Evolutionary conservation across 2,329 filamentous ascomycete genomes (phyloP), one percentile per base, ranked within the genome.

Genomic region (Lasiodiplodia sp.): DNA sequence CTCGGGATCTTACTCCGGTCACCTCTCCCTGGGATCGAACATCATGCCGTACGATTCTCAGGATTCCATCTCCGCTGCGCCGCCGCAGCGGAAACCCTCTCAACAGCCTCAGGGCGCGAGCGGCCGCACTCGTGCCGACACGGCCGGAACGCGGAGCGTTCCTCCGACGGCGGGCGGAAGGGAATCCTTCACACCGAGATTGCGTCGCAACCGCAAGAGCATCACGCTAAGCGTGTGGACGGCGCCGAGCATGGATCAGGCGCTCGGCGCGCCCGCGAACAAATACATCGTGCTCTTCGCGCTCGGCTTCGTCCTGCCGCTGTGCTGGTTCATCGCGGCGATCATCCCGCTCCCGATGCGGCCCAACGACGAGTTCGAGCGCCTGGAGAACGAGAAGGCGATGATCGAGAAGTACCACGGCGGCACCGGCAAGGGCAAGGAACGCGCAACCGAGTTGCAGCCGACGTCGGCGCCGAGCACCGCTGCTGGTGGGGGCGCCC

Each of bases 211-310:
- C 40, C 58, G 67, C 25, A 68, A 62, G 40, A 68, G 52, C n/a
- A 51, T 62, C 7, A 47, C 58, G 49, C 57, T 65, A 2, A 68
- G 67, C 52, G 55, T 68, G 18, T 68, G 67, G 67, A 68, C 67
- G 7, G 51, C 64, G 3, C 67, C 67, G 4, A 58, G 52, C 49
- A 68, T 68, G 11, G 51, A 57, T 38, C 38, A 47, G 21, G 40
- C 67, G 5, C 60, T 68, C n/a, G 67, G 67, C 11, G 37, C 28
- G 16, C 67, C 60, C 14, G 57, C 57, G 21, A 68, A 68, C 37
- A 68, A 63, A 23, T 47, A 55, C 16, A 68, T 67, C 8, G 51
- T 68, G 25, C 51, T 64, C 7, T 68, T 68, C 52, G 56, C 47
- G 37, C 49, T 68, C 11, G 67, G 67, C 3, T 68, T 68, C 57